Conservation (phyloP, 345 rosid species). For the Excoecaria cochinchinensis region DNA sequence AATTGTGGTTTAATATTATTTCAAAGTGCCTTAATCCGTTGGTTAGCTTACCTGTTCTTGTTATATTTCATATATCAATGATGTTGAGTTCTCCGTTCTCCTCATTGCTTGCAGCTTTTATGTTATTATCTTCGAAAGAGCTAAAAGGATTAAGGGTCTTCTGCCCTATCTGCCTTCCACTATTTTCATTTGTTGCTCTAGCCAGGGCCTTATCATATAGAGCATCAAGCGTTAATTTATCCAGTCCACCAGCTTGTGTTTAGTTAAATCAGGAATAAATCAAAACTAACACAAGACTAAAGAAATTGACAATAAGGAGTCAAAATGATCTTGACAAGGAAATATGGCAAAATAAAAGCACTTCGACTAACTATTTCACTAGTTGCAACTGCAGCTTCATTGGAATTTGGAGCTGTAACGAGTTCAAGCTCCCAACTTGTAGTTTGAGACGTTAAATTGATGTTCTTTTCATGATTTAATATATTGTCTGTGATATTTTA, state of each 20-base stretch:
- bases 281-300: slow-evolving; percentile 7
- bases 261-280: neutral
- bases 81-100: no score
- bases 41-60: no score
- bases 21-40: no score
- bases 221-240: slow-evolving; percentile 27
- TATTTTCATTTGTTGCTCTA: slow-evolving; percentile 3
- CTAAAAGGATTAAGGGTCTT: slow-evolving; percentile 15
- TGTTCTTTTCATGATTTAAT: slow-evolving; percentile 8
- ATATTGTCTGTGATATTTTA: slow-evolving; percentile 11
- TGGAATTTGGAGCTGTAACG: slow-evolving; percentile 32
- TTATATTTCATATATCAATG: no score
- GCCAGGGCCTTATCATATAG: slow-evolving; percentile 25
- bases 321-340: neutral
- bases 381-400: slow-evolving; percentile 15
- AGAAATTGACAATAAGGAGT: slow-evolving; percentile 16
- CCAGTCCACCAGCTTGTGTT: slow-evolving; percentile 34
- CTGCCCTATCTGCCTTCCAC: neutral
- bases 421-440: slow-evolving; percentile 40
- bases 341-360: neutral
- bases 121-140: slow-evolving; percentile 1
- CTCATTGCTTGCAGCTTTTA: neutral
- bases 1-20: no score
- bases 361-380: slow-evolving; percentile 28
- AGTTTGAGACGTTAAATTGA: slow-evolving; percentile 7